Evolutionary conservation across 2,329 filamentous ascomycete genomes (phyloP).

Genomic region (Septoria linicola): DNA sequence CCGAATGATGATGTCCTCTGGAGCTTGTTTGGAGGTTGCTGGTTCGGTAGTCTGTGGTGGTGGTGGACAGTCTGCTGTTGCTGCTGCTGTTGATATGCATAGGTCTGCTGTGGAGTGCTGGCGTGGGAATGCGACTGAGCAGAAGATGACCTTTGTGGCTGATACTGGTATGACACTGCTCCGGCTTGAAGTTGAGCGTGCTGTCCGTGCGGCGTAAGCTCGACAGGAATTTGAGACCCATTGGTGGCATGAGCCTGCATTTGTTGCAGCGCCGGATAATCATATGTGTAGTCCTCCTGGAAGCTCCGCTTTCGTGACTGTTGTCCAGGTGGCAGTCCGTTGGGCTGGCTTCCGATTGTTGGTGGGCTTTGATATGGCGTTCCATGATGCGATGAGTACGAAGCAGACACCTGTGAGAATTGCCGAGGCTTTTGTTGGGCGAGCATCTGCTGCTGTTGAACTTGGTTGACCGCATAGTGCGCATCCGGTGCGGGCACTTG

Average conservation of each 20-base stretch:
- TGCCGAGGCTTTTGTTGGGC: constrained; percentile 30
- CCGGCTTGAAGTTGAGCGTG: constrained; percentile 27
- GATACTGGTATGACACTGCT: constrained; percentile 25
- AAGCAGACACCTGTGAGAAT: constrained; percentile 25
- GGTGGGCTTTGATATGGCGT: constrained; percentile 35
- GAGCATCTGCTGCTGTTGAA: constrained; percentile 29
- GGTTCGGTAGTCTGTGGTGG: constrained; percentile 76
- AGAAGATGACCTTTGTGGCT: constrained; percentile 29
- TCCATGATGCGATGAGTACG: constrained; percentile 32
- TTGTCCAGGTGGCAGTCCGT: constrained; percentile 8
- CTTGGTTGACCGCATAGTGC: constrained; percentile 26
- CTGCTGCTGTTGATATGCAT: constrained; percentile 46
- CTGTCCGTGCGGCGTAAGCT: constrained; percentile 39
- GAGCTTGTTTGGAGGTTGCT: constrained; percentile 67
- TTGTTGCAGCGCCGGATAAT: constrained; percentile 43
- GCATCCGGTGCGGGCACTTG: constrained; percentile 32
- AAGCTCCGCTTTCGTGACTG: constrained; percentile 46
- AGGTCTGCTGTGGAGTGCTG: constrained; percentile 23
- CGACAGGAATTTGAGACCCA: constrained; percentile 40
- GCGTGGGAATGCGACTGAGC: constrained; percentile 26
- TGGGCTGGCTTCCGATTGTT: constrained; percentile 37
- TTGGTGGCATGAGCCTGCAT: constrained; percentile 37
- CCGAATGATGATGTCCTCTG: constrained; percentile 46
- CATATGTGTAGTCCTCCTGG: constrained; percentile 43
- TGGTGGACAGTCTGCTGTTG: constrained; percentile 59